Conservation (phyloP, 1,284 basidiomycete species). For the Erythrobasidium hasegawianum region DNA sequence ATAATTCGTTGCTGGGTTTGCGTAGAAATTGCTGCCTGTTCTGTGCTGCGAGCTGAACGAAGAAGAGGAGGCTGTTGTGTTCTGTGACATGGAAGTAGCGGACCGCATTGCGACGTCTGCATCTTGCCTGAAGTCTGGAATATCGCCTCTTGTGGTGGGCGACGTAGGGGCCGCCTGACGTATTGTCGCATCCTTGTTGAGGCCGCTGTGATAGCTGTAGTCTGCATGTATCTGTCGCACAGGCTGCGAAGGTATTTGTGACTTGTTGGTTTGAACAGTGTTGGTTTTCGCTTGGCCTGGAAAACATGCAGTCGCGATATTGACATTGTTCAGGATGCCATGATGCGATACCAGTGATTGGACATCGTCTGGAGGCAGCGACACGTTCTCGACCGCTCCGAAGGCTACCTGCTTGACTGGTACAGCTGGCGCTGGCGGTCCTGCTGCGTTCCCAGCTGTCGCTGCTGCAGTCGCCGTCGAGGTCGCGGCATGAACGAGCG, state of each 20-base stretch:
- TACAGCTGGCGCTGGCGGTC: background rate
- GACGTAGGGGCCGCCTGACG: constrained; percentile 10
- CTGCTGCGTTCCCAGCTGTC: background rate
- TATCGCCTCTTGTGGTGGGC: constrained; percentile 19
- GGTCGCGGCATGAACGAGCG: background rate
- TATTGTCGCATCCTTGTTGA: constrained; percentile 13
- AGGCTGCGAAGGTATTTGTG: constrained; percentile 10
- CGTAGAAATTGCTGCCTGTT: background rate
- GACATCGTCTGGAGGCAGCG: background rate
- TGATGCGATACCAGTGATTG: background rate
- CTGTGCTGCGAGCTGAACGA: constrained; percentile 8
- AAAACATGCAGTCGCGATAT: background rate
- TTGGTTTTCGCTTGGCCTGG: constrained; percentile 7
- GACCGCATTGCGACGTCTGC: constrained; percentile 12
- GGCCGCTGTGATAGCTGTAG: background rate
- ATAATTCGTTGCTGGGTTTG: constrained; percentile 20
- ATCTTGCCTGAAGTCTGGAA: constrained; percentile 12
- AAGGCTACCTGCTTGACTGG: constrained; percentile 23
- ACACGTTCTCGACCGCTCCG: background rate
- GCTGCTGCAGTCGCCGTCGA: background rate
- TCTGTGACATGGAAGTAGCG: constrained; percentile 27
- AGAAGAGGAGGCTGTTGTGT: constrained; percentile 26
- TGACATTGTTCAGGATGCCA: constrained; percentile 4
- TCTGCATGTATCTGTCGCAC: constrained; percentile 11
- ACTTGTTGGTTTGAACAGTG: background rate